Evolutionary conservation across 176 grass and related monocot species (phyloP).

Genomic region (Aegilops umbellulata): DNA sequence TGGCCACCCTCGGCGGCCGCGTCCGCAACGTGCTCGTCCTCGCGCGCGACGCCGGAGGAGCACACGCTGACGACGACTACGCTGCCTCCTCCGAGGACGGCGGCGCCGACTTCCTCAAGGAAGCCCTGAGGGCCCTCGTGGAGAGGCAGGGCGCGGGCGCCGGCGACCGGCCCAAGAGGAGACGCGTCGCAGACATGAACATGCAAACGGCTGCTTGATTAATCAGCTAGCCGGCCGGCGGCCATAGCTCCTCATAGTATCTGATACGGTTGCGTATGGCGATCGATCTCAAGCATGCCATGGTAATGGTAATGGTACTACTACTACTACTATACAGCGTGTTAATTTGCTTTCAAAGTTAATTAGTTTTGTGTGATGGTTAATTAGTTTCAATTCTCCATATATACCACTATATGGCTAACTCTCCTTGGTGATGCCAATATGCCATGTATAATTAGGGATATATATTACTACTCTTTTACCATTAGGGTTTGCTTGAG

Average conservation of each 20-base stretch:
- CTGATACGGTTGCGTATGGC: constrained; percentile 15
- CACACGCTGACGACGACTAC: constrained; percentile 10
- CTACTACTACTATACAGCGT: background rate
- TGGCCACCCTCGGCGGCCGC: constrained; percentile 89
- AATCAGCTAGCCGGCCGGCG: background rate
- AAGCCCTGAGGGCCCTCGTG: constrained; percentile 62
- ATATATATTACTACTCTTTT: background rate
- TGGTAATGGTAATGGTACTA: constrained; percentile 25
- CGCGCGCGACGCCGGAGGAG: constrained; percentile 40
- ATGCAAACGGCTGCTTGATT: constrained; percentile 43
- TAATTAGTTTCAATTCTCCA: background rate
- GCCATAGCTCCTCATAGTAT: constrained; percentile 16
- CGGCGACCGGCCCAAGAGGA: constrained; percentile 73
- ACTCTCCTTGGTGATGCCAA: constrained; percentile 31
- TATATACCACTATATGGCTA: constrained; percentile 18
- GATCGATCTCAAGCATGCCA: constrained; percentile 9
- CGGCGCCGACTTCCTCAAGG: constrained; percentile 46
- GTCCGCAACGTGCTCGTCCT: constrained; percentile 88
- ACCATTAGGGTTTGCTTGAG: constrained; percentile 52
- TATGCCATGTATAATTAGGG: constrained; percentile 28
- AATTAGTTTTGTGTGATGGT: constrained; percentile 33
- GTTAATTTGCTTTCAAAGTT: constrained; percentile 14
- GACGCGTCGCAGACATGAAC: constrained; percentile 63
- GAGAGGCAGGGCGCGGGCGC: constrained; percentile 39
- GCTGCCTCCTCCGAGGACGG: background rate